Evolutionary conservation across 768 basidiomycete species (phyloP), one percentile per base, ranked within the genome.

Genomic region (Brasilioporus rufonigricans): DNA sequence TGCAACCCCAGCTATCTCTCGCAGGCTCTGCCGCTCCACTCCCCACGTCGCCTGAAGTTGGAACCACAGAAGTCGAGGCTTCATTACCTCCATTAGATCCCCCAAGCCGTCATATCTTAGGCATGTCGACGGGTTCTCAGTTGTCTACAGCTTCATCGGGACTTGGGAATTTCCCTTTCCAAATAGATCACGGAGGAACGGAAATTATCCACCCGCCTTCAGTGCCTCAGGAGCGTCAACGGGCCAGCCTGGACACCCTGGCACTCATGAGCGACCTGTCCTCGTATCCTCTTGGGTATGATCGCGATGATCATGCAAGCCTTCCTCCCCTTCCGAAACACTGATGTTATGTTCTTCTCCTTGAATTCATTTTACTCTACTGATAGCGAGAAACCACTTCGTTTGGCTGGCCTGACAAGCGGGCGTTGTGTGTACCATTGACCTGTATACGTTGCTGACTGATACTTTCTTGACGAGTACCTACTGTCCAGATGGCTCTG

Each of bases 161-260:
- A n/a, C 75, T 93, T 38, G 87, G 86, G 18, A 87, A 86, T 24
- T 93, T 91, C 78, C 85, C 90, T 36, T 93, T 93, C 81, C 89
- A 91, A 57, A 89, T 93, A 64, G 89, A 90, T 60, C 76, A 84
- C 31, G 84, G 84, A 52, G 71, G 64, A 33, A 57, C 65, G 18
- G 80, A 80, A 35, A 60, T 64, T 23, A 44, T 41, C 19, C 63
- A 64, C 2, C 50, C 66, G 21, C 73, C 77, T 29, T 66, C 78
- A 36, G 65, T 73, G 60, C 70, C 73, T 55, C 72, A 73, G 44
- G 64, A 58, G 21, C 81, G 82, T 36, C 83, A 85, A 68, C 83
- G 91, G 49, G 91, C 91, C 27, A 93, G 91, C 66, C 73, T 93
- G 60, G 91, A 93, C 63, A 93, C 91, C 0, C 76, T 93, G 32